Base-by-base conservation (phyloP, 306 rosid species). In the Crataegus laevigata region DNA sequence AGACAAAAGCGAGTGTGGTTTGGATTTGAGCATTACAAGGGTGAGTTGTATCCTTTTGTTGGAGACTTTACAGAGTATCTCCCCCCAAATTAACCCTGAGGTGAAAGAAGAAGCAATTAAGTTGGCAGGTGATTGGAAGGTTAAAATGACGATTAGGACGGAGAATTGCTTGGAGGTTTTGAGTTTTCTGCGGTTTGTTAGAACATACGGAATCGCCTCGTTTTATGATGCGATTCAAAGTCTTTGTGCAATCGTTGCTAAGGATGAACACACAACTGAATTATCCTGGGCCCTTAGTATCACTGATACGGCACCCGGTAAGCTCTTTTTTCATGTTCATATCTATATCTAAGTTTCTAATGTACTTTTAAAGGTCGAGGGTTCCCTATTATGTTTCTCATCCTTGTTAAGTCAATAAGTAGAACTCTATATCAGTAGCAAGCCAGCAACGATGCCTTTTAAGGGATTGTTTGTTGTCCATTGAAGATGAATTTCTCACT, bases 51-150 rank as follows among this genome's bases (percentile, higher is more conserved):
- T 78, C 77, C 45, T 82, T 68, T 47, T 88, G 79, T 81, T 80
- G 32, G 86, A 83, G 80, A 59, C 67, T 59, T 66, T 85, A 68
- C 43, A 66, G 81, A 82, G 24, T 72, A 12, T 66, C 34, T 70
- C 88, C 18, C 82, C 85, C 5, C 62, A 61, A 10, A 78, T 85
- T 72, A 54, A 55, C n/a, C 71, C 79, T 75, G 68, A 62, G 40
- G 83, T 79, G 72, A 81, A 73, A 77, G 81, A 74, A 72, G 84
- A 84, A 72, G 86, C 87, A 66, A 62, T 72, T 68, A 75, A 74
- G 66, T 69, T 85, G 54, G 89, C 88, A 1, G 74, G 60, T 51
- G 74, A 82, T 54, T 88, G 91, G 91, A 81, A 75, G 75, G 80
- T 42, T 12, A 81, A 77, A 64, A 79, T 85, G 73, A 68, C 57